A percentile compares a stretch with the other conserved stretches of the same genome.
phyloP scores from a whole-genome alignment of 768 basidiomycete species.

The Mycena indigotica region DNA sequence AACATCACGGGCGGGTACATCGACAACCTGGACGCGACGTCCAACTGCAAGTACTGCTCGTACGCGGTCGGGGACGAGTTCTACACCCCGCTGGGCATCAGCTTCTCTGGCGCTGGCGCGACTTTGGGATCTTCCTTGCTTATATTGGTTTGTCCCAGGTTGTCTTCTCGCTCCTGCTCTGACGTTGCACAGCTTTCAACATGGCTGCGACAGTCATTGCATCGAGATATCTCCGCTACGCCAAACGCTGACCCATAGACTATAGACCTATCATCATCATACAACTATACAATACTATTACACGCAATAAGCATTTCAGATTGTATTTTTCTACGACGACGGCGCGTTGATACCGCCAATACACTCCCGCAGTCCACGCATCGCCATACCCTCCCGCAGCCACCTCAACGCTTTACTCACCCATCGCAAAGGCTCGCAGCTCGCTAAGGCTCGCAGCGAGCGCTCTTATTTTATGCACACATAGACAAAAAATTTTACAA shows the following conservation, averaged over 20 bases:
- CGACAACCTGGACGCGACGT: constrained; percentile 61
- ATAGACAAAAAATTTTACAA: no score
- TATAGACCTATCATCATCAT: neutral
- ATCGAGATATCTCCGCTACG: constrained; percentile 71
- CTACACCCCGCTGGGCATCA: constrained; percentile 67
- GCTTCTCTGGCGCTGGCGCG: constrained; percentile 66
- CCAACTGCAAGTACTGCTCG: constrained; percentile 73
- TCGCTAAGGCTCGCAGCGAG: no score
- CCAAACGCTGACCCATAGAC: constrained; percentile 51
- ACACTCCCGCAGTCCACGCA: no score
- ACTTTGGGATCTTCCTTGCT: constrained; percentile 65
- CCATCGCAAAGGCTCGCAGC: no score
- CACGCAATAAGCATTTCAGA: neutral
- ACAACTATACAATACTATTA: neutral
- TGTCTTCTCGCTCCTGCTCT: neutral
- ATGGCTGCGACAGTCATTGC: constrained; percentile 64
- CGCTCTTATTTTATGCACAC: no score
- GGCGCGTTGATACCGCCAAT: no score
- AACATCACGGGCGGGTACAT: constrained; percentile 70
- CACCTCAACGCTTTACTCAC: no score
- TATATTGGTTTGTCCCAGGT: constrained; percentile 50
- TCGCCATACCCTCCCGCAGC: no score
- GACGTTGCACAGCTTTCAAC: constrained; percentile 59
- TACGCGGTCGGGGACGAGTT: constrained; percentile 71
- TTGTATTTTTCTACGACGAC: neutral